Evolutionary conservation across 2,329 filamentous ascomycete genomes (phyloP).

Genomic region (Aspergillus sclerotialis): DNA sequence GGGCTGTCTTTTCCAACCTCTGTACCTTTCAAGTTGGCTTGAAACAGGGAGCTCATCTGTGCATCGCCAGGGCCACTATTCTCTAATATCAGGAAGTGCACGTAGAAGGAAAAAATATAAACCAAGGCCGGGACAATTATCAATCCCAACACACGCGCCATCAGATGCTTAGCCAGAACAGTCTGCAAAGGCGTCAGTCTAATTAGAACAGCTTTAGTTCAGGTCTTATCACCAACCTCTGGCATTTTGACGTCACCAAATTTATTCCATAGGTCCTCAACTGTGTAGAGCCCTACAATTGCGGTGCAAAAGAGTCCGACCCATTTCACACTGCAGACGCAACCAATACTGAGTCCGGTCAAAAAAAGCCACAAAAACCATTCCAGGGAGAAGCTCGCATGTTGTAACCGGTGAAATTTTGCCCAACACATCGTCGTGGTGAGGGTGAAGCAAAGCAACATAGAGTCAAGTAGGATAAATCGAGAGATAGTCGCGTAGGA

Average conservation of each 20-base stretch:
- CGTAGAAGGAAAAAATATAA: constrained; percentile 90
- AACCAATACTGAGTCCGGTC: constrained; percentile 92
- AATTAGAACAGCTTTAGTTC: not conserved
- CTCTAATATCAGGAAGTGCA: constrained; percentile 90
- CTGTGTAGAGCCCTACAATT: constrained; percentile 88
- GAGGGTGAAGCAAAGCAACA: constrained; percentile 98
- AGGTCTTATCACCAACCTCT: constrained; percentile 47
- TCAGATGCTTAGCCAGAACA: constrained; percentile 68
- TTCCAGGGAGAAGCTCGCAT: constrained; percentile 77
- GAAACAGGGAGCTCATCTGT: constrained; percentile 99
- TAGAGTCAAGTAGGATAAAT: constrained; percentile 96
- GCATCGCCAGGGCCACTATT: constrained; percentile 93
- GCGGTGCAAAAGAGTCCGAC: constrained; percentile 95
- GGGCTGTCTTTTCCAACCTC: constrained; percentile 93
- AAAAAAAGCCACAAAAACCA: constrained; percentile 95
- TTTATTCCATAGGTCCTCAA: constrained; percentile 96
- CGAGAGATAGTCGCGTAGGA: constrained; percentile 98
- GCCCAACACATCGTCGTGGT: constrained; percentile 96
- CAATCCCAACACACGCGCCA: constrained; percentile 72
- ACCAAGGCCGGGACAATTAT: constrained; percentile 85
- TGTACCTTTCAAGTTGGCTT: constrained; percentile 89
- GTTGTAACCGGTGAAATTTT: constrained; percentile 84
- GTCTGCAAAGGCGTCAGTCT: constrained; percentile 38
- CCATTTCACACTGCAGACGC: constrained; percentile 97
- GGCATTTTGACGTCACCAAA: constrained; percentile 93